Conservation (phyloP, 257 asterid genomes). For the Echites panduratus region DNA sequence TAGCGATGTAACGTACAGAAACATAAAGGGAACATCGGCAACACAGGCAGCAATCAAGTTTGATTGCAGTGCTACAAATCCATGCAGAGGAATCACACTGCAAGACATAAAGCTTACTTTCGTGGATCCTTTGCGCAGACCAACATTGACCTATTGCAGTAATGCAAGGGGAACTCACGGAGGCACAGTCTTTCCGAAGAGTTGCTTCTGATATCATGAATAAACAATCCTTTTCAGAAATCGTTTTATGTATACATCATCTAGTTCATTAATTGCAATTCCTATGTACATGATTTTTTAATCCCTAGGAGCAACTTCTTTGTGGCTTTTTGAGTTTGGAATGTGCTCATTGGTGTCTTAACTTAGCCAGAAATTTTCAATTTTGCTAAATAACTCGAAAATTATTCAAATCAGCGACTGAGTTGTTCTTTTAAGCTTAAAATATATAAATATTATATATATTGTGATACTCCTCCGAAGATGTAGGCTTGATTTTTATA, state of each 20-base stretch:
- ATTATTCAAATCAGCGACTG: too few relatives aligned
- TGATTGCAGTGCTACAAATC: conserved; percentile 48
- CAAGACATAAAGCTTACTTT: conserved; percentile 48
- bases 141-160: background rate
- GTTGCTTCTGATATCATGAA: conserved; percentile 32
- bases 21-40: conserved; percentile 62
- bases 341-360: too few relatives aligned
- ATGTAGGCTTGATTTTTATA: too few relatives aligned
- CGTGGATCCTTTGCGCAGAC: background rate
- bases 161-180: conserved; percentile 6
- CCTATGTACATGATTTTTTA: background rate
- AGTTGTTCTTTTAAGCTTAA: too few relatives aligned
- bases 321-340: too few relatives aligned
- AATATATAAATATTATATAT: too few relatives aligned
- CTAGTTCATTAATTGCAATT: too few relatives aligned
- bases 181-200: conserved; percentile 48
- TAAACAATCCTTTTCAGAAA: background rate
- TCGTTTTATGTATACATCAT: too few relatives aligned
- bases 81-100: conserved; percentile 51
- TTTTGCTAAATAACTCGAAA: too few relatives aligned
- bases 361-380: too few relatives aligned
- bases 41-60: conserved; percentile 66
- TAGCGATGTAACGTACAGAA: conserved; percentile 43
- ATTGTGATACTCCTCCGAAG: too few relatives aligned
- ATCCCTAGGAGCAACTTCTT: background rate